Base-by-base conservation (phyloP, 1,284 basidiomycete species). In the Puccinia horiana region DNA sequence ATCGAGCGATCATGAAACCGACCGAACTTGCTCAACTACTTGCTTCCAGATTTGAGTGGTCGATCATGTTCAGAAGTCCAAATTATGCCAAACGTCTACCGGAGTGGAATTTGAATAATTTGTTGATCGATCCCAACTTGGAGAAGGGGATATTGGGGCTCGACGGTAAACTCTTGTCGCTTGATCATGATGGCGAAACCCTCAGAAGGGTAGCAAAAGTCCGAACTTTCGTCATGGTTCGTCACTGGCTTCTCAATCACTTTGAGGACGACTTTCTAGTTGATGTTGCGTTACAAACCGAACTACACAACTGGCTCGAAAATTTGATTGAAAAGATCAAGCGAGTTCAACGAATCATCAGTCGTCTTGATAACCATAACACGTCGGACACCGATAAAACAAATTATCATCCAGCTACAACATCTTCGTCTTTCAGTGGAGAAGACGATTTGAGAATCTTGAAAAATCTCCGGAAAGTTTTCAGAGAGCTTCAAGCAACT, bases 21-120 rank as follows among this genome's bases (percentile, higher is more conserved):
- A 88, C 92, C 81, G 93, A 94, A 85, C 88, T 95, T 40, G 92
- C 92, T 69, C 91, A 93, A 84, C 88, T 95, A 70, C 89, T 95
- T 67, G 92, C 94, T 58, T 91, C 91, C 83, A 90, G 94, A 56
- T 95, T 95, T 86, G 92, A 94, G 85, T 95, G 94, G 94, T 91
- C 93, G 4, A 88, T 94, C 67, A 49, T 91, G 90, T 82, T 89
- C 89, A 81, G 32, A 29, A 16, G 69, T 56, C 20, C 32, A 40
- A 54, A 32, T 56, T 79, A 79, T 58, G 52, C 63, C 3, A 44
- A 56, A 54, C 26, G 32, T 56, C 77, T 70, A 40, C 52, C 65
- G 54, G 65, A 77, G 23, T 77, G 58, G 56, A 63, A 65, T 20
- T 37, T 65, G 58, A 47, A 70, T 26, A 56, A 47, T 20, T 44